Evolutionary conservation across 768 basidiomycete species (phyloP), one percentile per base, ranked within the genome.

Genomic region (Gymnopilus dilepis): DNA sequence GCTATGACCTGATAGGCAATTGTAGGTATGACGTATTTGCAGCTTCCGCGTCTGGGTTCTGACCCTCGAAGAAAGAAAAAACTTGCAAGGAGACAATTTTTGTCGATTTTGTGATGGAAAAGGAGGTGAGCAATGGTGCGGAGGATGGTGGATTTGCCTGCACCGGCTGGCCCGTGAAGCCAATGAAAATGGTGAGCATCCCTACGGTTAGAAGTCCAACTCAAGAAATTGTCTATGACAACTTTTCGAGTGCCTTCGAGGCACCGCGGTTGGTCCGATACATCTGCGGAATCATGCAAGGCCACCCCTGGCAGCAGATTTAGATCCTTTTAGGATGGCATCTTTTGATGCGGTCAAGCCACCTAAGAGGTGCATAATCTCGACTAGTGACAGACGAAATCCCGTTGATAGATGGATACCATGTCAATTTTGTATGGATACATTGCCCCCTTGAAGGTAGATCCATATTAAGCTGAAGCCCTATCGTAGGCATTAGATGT

Each of bases 21-120:
- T 3, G 65, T 57, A 12, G 55, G 22, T 28, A 63, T 47, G 6
- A 63, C 28, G 26, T 41, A 43, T n/a, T 59, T 15, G 34, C 34
- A 37, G 15, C 28, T 24, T 12, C 54, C 42, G 11, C 33, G 21
- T 2, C 22, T 41, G 4, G 8, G 28, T 31, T 6, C 8, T 6
- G 42, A 11, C 2, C 15, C 15, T 40, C 53, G 53, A 9, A 26
- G 41, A 22, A 43, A 43, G 21, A 43, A 43, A 21, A 43, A 43
- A 21, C 42, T 43, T 9, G 42, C 42, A 12, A 43, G 42, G 21
- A 43, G 42, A n/a, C 21, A 22, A 9, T 21, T 11, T 43, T 37
- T 37, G 34, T 9, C 15, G 34, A 37, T 37, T 9, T 37, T 37
- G 9, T 22, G n/a, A 21, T 43, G n/a, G 21, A 43, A 43, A 7